These are phyloP conservation scores for Sanghuangporus baumii DNA, from an alignment of 1,284 basidiomycete genomes.

Conservation along the genomic window DNA sequence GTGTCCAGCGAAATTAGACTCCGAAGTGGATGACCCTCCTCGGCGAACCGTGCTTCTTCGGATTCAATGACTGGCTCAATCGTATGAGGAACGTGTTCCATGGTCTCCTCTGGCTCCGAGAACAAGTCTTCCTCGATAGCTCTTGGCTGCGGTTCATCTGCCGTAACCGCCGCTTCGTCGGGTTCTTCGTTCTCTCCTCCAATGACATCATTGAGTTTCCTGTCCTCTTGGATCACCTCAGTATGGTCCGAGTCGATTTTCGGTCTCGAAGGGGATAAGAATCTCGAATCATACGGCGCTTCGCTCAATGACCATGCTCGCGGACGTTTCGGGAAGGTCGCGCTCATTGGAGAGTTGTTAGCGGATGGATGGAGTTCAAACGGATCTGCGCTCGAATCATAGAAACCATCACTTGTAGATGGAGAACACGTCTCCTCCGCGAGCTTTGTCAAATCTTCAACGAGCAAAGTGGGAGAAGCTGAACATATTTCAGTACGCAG, in stretches of 20 bases:
- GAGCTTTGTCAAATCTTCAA: slow-evolving; percentile 10
- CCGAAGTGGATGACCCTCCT: slow-evolving; percentile 13
- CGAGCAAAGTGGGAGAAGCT: slow-evolving; percentile 10
- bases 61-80: not conserved
- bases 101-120: slow-evolving; percentile 9
- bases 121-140: slow-evolving; percentile 12
- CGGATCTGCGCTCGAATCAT: slow-evolving; percentile 6
- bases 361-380: slow-evolving; percentile 10
- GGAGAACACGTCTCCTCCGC: slow-evolving; percentile 3
- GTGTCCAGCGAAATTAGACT: slow-evolving; percentile 12
- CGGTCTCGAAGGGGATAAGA: not conserved
- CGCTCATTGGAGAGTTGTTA: slow-evolving; percentile 7
- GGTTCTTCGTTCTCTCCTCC: not conserved
- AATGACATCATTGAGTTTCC: not conserved
- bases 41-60: slow-evolving; percentile 4
- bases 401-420: not conserved
- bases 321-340: slow-evolving; percentile 6
- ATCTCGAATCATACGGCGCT: not conserved
- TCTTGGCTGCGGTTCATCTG: not conserved
- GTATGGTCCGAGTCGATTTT: not conserved
- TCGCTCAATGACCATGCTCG: slow-evolving; percentile 5
- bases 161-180: slow-evolving; percentile 1
- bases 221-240: not conserved
- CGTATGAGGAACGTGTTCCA: not conserved
- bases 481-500: not conserved